phyloP scores from a whole-genome alignment of 2,329 filamentous ascomycete genomes.

The Colletotrichum spinosum region DNA sequence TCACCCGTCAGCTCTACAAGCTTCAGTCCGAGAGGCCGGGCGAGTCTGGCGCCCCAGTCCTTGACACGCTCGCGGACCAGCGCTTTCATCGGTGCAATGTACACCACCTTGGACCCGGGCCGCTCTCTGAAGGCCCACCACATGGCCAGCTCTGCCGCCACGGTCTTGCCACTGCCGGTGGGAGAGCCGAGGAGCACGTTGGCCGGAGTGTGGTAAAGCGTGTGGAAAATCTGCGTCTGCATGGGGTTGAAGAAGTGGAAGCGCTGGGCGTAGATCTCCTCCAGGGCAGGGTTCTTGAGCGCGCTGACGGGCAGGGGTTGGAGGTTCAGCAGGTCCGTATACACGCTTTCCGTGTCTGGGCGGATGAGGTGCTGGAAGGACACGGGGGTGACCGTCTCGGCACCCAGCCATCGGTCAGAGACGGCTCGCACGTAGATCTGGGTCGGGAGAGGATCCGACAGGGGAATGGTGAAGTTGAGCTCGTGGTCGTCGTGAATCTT shows the following conservation, averaged over 20 bases:
- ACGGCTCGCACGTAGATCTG: slow-evolving; percentile 97
- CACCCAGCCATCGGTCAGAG: slow-evolving; percentile 95
- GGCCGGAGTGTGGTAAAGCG: slow-evolving; percentile 89
- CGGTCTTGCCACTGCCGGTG: slow-evolving; percentile 96
- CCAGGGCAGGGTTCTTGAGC: slow-evolving; percentile 85
- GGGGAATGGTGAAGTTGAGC: slow-evolving; percentile 95
- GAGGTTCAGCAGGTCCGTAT: slow-evolving; percentile 91
- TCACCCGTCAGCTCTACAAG: slow-evolving; percentile 94
- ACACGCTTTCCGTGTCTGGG: slow-evolving; percentile 96
- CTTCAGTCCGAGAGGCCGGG: slow-evolving; percentile 85
- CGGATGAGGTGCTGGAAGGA: slow-evolving; percentile 98
- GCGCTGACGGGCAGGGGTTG: slow-evolving; percentile 90
- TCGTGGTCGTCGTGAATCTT: slow-evolving; percentile 98
- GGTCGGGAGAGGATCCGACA: slow-evolving; percentile 91
- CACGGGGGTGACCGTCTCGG: slow-evolving; percentile 93
- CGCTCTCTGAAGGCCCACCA: slow-evolving; percentile 99
- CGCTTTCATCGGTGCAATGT: slow-evolving; percentile 99
- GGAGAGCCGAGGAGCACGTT: slow-evolving; percentile 96
- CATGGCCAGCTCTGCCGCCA: slow-evolving; percentile 96
- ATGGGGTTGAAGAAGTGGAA: slow-evolving; percentile 99
- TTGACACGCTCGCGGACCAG: slow-evolving; percentile 95
- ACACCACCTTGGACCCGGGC: slow-evolving; percentile 96
- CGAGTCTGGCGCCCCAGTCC: slow-evolving; percentile 89
- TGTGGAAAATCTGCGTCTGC: slow-evolving; percentile 99
- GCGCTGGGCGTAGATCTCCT: slow-evolving; percentile 87